phyloP scores from a whole-genome alignment of 2,329 filamentous ascomycete genomes.

The Apiospora malaysiana region DNA sequence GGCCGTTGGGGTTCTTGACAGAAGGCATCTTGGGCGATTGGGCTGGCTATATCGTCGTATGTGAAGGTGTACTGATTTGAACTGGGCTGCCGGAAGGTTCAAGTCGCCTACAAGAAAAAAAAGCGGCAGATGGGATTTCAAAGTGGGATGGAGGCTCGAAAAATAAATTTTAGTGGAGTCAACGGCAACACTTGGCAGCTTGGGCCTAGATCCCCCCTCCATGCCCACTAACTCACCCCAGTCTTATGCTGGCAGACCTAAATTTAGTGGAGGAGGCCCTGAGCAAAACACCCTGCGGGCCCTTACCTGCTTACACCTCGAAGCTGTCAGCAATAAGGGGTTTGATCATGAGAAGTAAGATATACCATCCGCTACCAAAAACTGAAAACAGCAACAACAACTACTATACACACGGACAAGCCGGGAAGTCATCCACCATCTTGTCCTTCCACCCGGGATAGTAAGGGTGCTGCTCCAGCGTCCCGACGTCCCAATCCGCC shows the following conservation, averaged over 20 bases:
- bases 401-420: conserved; percentile 15
- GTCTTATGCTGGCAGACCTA: neutral
- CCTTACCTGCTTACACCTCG: too few relatives aligned
- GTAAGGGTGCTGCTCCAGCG: conserved; percentile 24
- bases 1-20: conserved; percentile 63
- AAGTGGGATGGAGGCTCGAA: conserved; percentile 17
- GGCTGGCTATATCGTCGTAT: neutral
- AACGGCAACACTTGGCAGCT: neutral
- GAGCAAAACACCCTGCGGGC: neutral
- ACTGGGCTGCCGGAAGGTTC: neutral
- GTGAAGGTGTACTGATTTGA: neutral
- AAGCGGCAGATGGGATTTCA: neutral
- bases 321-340: too few relatives aligned
- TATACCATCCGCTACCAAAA: neutral
- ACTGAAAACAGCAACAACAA: neutral
- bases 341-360: neutral
- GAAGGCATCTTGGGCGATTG: conserved; percentile 52
- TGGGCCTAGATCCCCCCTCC: neutral
- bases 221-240: neutral
- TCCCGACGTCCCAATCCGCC: conserved; percentile 24
- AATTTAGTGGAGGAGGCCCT: neutral
- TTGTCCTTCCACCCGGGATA: conserved; percentile 25
- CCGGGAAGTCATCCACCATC: conserved; percentile 18
- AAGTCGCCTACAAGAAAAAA: neutral
- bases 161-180: conserved; percentile 23